phyloP scores from a whole-genome alignment of 495 filamentous ascomycete species.

The Daldinia vernicosa region DNA sequence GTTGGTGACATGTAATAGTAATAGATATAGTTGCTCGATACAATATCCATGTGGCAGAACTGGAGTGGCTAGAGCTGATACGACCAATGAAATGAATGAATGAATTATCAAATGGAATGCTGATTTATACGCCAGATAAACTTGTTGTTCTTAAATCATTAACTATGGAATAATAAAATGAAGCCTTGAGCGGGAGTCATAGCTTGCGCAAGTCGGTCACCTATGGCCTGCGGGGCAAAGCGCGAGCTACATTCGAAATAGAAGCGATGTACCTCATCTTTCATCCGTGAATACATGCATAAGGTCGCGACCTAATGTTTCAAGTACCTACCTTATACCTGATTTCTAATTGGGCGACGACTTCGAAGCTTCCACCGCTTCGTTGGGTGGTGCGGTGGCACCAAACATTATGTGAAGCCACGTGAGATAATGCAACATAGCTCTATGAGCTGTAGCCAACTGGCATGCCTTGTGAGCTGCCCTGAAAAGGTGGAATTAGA shows the following conservation, averaged over 20 bases:
- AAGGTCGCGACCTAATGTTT: neutral
- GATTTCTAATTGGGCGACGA: constrained; percentile 28
- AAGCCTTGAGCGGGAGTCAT: constrained; percentile 8
- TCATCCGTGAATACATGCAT: neutral
- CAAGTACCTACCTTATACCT: constrained; percentile 6
- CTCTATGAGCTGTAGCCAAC: constrained; percentile 22
- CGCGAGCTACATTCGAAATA: neutral
- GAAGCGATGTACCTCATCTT: neutral
- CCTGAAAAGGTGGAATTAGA: too few species aligned
- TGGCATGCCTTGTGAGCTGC: neutral
- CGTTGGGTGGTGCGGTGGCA: constrained; percentile 32
- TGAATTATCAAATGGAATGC: neutral
- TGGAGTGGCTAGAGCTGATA: constrained; percentile 22
- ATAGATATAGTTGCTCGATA: constrained; percentile 14
- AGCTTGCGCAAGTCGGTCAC: neutral
- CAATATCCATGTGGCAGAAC: constrained; percentile 28
- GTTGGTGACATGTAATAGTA: constrained; percentile 9
- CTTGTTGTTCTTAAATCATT: constrained; percentile 6
- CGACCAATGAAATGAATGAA: constrained; percentile 9
- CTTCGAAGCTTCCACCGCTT: constrained; percentile 8
- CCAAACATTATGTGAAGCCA: constrained; percentile 35
- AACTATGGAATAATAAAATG: neutral
- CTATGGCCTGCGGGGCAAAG: constrained; percentile 34
- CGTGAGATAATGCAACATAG: constrained; percentile 30
- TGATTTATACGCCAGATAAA: constrained; percentile 11